Conservation (phyloP, 2,329 filamentous ascomycete genomes). For the Bisporella sp. region DNA sequence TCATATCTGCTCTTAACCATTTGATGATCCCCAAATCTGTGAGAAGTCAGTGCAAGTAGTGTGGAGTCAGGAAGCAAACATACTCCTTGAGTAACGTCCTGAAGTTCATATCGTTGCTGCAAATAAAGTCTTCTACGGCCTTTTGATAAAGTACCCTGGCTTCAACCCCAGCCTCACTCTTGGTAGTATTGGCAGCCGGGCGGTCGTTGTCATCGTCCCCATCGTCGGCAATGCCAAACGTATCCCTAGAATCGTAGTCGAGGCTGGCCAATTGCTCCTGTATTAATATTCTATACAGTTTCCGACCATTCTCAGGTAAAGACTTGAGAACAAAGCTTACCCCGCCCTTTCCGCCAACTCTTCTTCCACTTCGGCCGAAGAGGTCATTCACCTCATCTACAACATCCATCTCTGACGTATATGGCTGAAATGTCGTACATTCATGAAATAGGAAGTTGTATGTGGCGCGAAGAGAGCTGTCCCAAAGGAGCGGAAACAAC, state of each 20-base stretch:
- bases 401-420: constrained; percentile 67
- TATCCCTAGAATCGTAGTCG: constrained; percentile 47
- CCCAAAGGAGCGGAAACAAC: constrained; percentile 84
- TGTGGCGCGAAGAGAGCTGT: constrained; percentile 72
- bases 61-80: constrained; percentile 23
- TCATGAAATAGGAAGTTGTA: constrained; percentile 91
- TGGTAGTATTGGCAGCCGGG: constrained; percentile 15
- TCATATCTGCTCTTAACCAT: constrained; percentile 92
- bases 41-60: constrained; percentile 21
- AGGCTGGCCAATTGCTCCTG: constrained; percentile 72
- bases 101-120: constrained; percentile 93
- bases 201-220: constrained; percentile 36
- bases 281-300: constrained; percentile 77
- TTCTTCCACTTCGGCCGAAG: constrained; percentile 70
- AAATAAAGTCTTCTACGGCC: constrained; percentile 93
- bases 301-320: constrained; percentile 86
- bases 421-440: constrained; percentile 79
- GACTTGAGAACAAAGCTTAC: constrained; percentile 86
- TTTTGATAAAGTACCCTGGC: constrained; percentile 91
- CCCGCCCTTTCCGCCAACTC: constrained; percentile 83
- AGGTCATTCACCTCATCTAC: constrained; percentile 88
- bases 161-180: constrained; percentile 60
- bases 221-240: constrained; percentile 31
- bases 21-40: constrained; percentile 88
- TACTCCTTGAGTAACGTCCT: constrained; percentile 88